Evolutionary conservation across 495 filamentous ascomycete genomes (phyloP).

Genomic region (Xanthoparmelia taractica): DNA sequence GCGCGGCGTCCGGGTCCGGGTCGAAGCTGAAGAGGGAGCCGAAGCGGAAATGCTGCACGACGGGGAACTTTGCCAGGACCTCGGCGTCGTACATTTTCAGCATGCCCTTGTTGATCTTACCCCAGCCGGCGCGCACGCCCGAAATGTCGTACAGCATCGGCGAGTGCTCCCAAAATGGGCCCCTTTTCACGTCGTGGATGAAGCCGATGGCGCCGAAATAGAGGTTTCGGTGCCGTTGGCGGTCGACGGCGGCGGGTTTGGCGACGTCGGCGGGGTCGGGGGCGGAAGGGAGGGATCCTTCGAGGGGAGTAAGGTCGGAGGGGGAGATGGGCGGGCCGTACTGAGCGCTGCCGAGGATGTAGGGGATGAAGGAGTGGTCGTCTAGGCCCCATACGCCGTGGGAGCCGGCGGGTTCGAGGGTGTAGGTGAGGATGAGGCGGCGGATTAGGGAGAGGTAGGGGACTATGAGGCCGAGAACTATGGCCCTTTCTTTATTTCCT

Average conservation of each 20-base stretch:
- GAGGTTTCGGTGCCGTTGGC: constrained; percentile 66
- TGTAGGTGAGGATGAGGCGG: constrained; percentile 77
- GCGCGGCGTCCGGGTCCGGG: constrained; percentile 44
- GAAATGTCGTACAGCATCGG: constrained; percentile 93
- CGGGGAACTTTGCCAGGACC: constrained; percentile 62
- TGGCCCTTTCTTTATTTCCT: constrained; percentile 60
- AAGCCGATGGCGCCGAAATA: constrained; percentile 99
- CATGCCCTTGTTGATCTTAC: constrained; percentile 94
- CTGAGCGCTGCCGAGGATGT: constrained; percentile 88
- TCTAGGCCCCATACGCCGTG: constrained; percentile 97
- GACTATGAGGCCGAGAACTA: constrained; percentile 74
- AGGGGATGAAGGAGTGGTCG: constrained; percentile 96
- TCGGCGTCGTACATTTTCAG: constrained; percentile 67
- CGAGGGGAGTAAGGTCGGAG: constrained; percentile 55
- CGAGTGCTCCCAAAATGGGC: constrained; percentile 97
- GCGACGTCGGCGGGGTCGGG: constrained; percentile 63
- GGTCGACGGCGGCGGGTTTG: constrained; percentile 57
- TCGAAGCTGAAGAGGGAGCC: constrained; percentile 83
- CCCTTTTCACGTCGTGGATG: constrained; percentile 95
- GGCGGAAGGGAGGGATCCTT: constrained; percentile 65
- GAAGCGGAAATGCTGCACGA: constrained; percentile 64
- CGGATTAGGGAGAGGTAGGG: constrained; percentile 73
- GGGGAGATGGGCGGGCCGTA: constrained; percentile 63
- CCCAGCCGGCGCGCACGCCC: constrained; percentile 85
- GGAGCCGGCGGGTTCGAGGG: constrained; percentile 88